Base-by-base conservation (phyloP, 495 filamentous ascomycete genomes). In the Penicillium coffeae region DNA sequence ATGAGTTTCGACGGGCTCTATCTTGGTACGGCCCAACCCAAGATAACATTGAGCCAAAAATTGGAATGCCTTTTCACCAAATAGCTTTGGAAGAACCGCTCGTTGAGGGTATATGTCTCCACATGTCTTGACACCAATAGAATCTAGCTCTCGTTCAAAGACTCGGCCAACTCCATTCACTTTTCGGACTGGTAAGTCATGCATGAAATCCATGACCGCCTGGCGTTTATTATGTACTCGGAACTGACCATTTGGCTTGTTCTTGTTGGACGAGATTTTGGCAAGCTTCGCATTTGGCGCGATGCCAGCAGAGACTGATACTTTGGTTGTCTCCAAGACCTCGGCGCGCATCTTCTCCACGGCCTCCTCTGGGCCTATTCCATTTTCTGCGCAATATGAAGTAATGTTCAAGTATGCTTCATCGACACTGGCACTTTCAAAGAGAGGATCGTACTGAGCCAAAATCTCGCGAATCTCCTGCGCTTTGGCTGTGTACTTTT, bases 371-470 rank as follows among this genome's bases (percentile, higher is more conserved):
- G 92, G 84, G 3, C 66, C 68, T 57, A 91, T 72, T 6, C 78
- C 56, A 36, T 90, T 83, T 34, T 82, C 78, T 36, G 68, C 46
- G 58, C 91, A 93, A 59, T 95, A 98, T 38, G 87, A 69, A 1
- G 93, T 98, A 46, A 97, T 89, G 63, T 97, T 97, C 21, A 99
- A 72, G 66, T 95, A 99, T 3, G 94, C 93, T 66, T 99, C 93
- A 52, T 99, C 93, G 35, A 93, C 87, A 62, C 89, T 95, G 2
- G 90, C 89, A 51, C 87, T 92, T 64, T 97, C 88, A 55, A 94
- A 97, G 2, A 89, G 77, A 8, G 87, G 81, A 58, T 99, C 93
- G 60, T 97, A 99, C 14, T 84, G 76, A 2, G 82, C 85, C 21
- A 99, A 69, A 13, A 99, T 78, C 27, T 82, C 82, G 0, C 93